phyloP scores from a whole-genome alignment of 352 stramenopile species.

The Phytopythium delawarense region DNA sequence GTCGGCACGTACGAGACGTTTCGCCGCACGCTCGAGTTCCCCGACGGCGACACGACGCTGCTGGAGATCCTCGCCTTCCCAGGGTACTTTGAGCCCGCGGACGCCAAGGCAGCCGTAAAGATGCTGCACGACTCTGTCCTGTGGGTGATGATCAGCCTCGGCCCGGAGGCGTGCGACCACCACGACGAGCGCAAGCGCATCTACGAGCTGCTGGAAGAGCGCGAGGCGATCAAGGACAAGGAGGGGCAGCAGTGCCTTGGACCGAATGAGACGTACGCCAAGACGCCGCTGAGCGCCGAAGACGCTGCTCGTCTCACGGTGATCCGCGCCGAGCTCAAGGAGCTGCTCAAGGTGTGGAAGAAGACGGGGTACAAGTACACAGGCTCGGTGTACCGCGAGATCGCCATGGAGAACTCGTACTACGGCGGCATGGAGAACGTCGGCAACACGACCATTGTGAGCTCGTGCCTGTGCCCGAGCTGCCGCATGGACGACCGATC shows the following conservation, averaged over 20 bases:
- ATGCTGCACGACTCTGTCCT: constrained; percentile 77
- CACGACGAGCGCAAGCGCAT: constrained; percentile 68
- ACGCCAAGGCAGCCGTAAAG: constrained; percentile 64
- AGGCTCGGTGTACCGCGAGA: constrained; percentile 73
- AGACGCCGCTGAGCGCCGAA: constrained; percentile 33
- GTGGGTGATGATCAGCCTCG: constrained; percentile 70
- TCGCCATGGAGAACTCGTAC: constrained; percentile 83
- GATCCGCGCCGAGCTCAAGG: constrained; percentile 55
- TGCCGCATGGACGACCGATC: constrained; percentile 71
- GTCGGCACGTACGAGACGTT: constrained; percentile 79
- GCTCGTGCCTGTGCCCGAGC: constrained; percentile 63
- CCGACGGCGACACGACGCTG: constrained; percentile 65
- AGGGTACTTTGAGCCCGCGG: constrained; percentile 55
- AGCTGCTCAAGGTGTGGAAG: constrained; percentile 59
- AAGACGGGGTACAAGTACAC: constrained; percentile 86
- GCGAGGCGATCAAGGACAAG: constrained; percentile 65
- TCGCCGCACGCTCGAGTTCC: constrained; percentile 66
- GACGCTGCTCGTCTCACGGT: constrained; percentile 40
- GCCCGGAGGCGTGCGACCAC: constrained; percentile 64
- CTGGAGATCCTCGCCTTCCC: constrained; percentile 73
- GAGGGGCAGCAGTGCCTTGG: constrained; percentile 49
- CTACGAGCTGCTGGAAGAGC: constrained; percentile 60
- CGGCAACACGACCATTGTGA: constrained; percentile 79
- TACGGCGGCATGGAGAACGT: constrained; percentile 83
- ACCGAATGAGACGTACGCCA: constrained; percentile 46